A percentile compares a stretch with the other conserved stretches of the same genome.
phyloP scores from a whole-genome alignment of 768 basidiomycete genomes.

The Suillus variegatus region DNA sequence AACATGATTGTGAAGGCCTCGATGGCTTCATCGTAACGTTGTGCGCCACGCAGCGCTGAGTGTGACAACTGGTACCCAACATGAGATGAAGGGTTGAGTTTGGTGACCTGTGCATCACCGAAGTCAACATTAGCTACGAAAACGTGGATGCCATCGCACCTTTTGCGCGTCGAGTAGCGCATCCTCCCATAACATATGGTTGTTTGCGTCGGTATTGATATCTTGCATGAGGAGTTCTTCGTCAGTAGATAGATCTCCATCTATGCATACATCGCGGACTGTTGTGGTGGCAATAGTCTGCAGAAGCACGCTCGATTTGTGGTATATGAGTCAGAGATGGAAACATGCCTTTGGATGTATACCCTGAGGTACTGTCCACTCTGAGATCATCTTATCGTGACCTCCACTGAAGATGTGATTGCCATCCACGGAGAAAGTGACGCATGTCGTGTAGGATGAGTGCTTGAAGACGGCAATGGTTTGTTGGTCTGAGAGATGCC shows the following conservation, averaged over 20 bases:
- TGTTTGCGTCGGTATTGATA: neutral
- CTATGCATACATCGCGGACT: neutral
- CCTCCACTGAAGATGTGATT: neutral
- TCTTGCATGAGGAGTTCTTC: neutral
- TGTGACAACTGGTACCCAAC: too few species aligned
- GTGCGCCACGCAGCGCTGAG: too few species aligned
- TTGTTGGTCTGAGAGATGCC: neutral
- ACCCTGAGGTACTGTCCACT: neutral
- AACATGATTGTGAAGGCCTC: too few species aligned
- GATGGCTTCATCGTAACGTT: too few species aligned
- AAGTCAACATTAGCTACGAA: too few species aligned
- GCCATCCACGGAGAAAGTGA: neutral
- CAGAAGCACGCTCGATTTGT: neutral
- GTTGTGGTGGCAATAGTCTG: neutral
- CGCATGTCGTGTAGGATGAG: neutral
- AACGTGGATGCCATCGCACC: too few species aligned
- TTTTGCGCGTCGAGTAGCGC: too few species aligned
- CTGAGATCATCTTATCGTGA: neutral
- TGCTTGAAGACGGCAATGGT: neutral
- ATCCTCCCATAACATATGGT: too few species aligned
- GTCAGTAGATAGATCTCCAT: neutral
- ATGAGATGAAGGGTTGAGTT: too few species aligned
- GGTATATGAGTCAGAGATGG: neutral
- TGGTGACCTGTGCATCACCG: too few species aligned
- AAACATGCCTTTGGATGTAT: neutral